Evolutionary conservation across 2,329 filamentous ascomycete genomes (phyloP).

Genomic region (Furcasterigmium furcatum): DNA sequence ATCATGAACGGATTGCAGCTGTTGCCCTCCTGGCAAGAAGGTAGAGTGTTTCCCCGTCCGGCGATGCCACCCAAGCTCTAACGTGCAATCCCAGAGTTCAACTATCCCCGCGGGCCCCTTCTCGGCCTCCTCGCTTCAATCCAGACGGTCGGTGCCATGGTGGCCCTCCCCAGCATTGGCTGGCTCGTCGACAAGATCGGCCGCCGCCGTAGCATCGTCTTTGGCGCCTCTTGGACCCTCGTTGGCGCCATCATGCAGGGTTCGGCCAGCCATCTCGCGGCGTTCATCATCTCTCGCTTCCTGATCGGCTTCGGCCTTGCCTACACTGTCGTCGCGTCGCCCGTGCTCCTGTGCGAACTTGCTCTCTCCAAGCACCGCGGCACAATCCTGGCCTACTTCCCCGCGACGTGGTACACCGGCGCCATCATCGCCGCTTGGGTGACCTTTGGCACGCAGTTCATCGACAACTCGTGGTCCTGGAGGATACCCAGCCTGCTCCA

Average conservation of each 20-base stretch:
- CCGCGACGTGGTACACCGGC: slow-evolving; percentile 14
- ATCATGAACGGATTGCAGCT: slow-evolving; percentile 39
- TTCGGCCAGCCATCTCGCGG: slow-evolving; percentile 15
- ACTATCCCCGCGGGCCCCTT: neutral
- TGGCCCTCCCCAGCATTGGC: neutral
- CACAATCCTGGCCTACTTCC: slow-evolving; percentile 26
- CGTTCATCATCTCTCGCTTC: slow-evolving; percentile 25
- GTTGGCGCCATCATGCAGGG: slow-evolving; percentile 25
- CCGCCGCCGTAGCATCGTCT: slow-evolving; percentile 18
- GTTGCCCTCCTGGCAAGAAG: slow-evolving; percentile 25
- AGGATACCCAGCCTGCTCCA: slow-evolving; percentile 43
- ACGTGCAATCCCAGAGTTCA: neutral
- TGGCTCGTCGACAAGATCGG: slow-evolving; percentile 17
- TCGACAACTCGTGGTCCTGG: slow-evolving; percentile 29
- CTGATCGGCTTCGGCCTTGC: slow-evolving; percentile 26
- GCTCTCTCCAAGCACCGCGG: slow-evolving; percentile 28
- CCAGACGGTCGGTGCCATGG: slow-evolving; percentile 21
- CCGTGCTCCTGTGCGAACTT: slow-evolving; percentile 27
- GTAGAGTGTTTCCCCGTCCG: neutral
- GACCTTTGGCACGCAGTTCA: slow-evolving; percentile 6
- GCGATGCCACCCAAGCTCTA: neutral
- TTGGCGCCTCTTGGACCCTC: slow-evolving; percentile 24
- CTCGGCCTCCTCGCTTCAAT: slow-evolving; percentile 20
- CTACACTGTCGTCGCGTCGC: slow-evolving; percentile 24
- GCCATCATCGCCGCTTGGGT: slow-evolving; percentile 14